Percentiles rank a stretch among this genome's conserved stretches.
These are phyloP conservation scores for Phytophthora sojae DNA, from an alignment of 352 stramenopile genomes.

Conservation along the genomic window DNA sequence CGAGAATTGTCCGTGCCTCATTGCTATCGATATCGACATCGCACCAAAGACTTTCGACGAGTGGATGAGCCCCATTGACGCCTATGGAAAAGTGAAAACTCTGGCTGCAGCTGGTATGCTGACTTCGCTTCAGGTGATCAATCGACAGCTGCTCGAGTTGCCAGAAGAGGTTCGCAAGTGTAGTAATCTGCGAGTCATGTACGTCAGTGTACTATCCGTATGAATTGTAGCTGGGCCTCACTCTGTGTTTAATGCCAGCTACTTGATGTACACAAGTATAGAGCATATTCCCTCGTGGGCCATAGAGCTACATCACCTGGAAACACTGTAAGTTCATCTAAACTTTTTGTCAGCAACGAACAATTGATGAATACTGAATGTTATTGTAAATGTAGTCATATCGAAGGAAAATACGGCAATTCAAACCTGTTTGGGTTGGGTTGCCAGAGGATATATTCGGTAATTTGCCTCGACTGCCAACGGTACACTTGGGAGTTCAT, in stretches of 20 bases:
- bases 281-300: constrained; percentile 14
- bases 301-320: constrained; percentile 19
- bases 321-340: constrained; percentile 22
- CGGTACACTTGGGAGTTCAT: constrained; percentile 28
- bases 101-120: constrained; percentile 39
- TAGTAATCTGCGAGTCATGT: constrained; percentile 11
- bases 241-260: constrained; percentile 1
- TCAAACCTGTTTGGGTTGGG: constrained; percentile 10
- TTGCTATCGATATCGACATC: constrained; percentile 23
- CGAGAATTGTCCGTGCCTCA: constrained; percentile 33
- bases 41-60: background rate
- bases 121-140: constrained; percentile 49
- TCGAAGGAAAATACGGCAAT: constrained; percentile 28
- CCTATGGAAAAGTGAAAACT: constrained; percentile 27
- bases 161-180: constrained; percentile 40
- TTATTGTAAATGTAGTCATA: constrained; percentile 8
- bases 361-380: no score
- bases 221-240: background rate
- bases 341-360: background rate
- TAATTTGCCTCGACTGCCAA: constrained; percentile 21
- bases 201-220: background rate
- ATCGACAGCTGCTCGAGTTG: constrained; percentile 28
- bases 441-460: constrained; percentile 26
- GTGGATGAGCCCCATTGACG: constrained; percentile 16
- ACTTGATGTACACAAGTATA: constrained; percentile 24